These are phyloP conservation scores for Barnettozyma salicaria DNA, from an alignment of 805 yeast genomes.

Conservation along the genomic window DNA sequence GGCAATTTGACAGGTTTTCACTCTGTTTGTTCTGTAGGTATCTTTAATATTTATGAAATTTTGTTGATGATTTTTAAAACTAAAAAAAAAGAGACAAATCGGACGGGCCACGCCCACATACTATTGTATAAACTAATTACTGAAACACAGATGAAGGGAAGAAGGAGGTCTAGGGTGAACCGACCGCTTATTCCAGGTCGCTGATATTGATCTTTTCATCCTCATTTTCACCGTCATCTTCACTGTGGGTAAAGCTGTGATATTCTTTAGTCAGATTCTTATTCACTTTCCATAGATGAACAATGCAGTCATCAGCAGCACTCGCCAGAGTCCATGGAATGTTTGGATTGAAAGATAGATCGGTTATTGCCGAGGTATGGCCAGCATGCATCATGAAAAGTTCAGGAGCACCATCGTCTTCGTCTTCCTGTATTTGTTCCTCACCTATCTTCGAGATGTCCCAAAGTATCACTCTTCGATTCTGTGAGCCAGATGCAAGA, in stretches of 20 bases:
- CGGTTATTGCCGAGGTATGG: constrained; percentile 72
- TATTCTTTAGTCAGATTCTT: constrained; percentile 31
- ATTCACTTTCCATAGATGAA: constrained; percentile 41
- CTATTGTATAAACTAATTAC: too few relatives aligned
- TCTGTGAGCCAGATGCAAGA: constrained; percentile 70
- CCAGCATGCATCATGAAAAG: constrained; percentile 90
- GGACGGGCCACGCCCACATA: too few relatives aligned
- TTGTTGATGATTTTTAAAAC: too few relatives aligned
- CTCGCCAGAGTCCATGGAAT: constrained; percentile 75
- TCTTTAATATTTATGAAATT: too few relatives aligned
- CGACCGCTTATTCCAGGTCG: constrained; percentile 18
- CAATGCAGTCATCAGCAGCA: constrained; percentile 38
- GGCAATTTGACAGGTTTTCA: too few relatives aligned
- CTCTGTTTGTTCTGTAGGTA: too few relatives aligned
- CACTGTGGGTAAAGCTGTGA: background rate
- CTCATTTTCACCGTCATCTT: constrained; percentile 4
- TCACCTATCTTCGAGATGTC: constrained; percentile 74
- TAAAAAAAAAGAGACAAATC: too few relatives aligned
- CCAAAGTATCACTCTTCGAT: constrained; percentile 72
- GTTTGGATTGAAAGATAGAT: constrained; percentile 59
- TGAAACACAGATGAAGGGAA: too few relatives aligned
- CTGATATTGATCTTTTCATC: constrained; percentile 21
- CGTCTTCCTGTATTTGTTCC: constrained; percentile 81
- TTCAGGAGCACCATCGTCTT: constrained; percentile 89
- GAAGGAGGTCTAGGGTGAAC: too few relatives aligned